A percentile compares a stretch with the other conserved stretches of the same genome.
Conservation (phyloP, 2,329 filamentous ascomycete species). For the Pyrenophora seminiperda region DNA sequence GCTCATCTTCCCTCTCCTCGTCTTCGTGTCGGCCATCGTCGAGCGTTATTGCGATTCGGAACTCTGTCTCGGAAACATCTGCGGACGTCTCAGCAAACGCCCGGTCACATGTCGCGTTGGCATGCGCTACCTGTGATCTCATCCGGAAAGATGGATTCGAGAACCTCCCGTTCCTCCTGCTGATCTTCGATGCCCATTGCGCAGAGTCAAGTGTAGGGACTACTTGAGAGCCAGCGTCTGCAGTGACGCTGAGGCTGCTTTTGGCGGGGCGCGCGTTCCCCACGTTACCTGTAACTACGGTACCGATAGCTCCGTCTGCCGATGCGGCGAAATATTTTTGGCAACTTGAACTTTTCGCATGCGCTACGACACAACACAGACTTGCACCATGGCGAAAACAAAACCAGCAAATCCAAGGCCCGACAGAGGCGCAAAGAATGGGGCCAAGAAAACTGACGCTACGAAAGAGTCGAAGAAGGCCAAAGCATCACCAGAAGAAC, state of each 20-base stretch:
- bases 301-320: conserved; percentile 30
- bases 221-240: conserved; percentile 5
- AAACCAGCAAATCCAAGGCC: conserved; percentile 54
- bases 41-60: conserved; percentile 81
- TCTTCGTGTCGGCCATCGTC: conserved; percentile 66
- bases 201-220: conserved; percentile 16
- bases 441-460: conserved; percentile 39
- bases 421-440: conserved; percentile 42
- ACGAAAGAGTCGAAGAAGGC: conserved; percentile 49
- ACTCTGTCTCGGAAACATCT: conserved; percentile 92
- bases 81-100: conserved; percentile 25
- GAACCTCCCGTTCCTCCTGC: conserved; percentile 92
- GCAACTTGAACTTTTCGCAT: conserved; percentile 6
- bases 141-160: conserved; percentile 97
- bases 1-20: conserved; percentile 61
- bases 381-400: conserved; percentile 56
- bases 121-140: conserved; percentile 80
- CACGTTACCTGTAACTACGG: no score
- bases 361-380: not conserved
- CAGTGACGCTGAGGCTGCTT: conserved; percentile 24
- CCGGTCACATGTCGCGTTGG: not conserved
- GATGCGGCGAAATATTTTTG: conserved; percentile 31
- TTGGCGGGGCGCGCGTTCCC: conserved; percentile 29
- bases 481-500: conserved; percentile 58
- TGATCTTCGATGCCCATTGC: conserved; percentile 76